Percentiles rank a stretch among this genome's conserved stretches.
These are phyloP conservation scores for Boletellus ananiceps DNA, from an alignment of 768 basidiomycete species.

Conservation along the genomic window DNA sequence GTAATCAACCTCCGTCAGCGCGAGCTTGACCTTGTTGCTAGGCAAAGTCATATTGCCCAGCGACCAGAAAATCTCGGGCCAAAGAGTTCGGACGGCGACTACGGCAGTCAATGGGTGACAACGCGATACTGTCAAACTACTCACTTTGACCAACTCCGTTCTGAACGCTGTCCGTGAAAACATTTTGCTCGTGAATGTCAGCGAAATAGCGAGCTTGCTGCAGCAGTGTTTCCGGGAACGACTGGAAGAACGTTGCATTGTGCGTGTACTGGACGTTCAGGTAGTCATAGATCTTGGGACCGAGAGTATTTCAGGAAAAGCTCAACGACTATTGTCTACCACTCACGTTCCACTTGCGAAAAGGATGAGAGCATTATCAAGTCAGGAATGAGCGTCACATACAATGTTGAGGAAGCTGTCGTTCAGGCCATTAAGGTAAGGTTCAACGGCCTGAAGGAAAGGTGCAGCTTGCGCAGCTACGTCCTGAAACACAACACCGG, in stretches of 20 bases:
- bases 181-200: conserved; percentile 68
- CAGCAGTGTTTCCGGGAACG: conserved; percentile 64
- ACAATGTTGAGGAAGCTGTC: conserved; percentile 64
- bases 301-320: not conserved
- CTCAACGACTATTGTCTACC: not conserved
- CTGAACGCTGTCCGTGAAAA: conserved; percentile 61
- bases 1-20: conserved; percentile 75
- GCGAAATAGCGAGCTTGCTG: conserved; percentile 71
- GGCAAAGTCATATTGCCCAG: conserved; percentile 74
- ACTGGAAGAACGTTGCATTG: conserved; percentile 72
- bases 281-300: conserved; percentile 64
- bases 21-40: conserved; percentile 70
- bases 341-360: conserved; percentile 68
- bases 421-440: conserved; percentile 64
- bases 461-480: conserved; percentile 50
- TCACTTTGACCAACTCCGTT: conserved; percentile 70
- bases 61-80: conserved; percentile 65
- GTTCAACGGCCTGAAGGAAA: conserved; percentile 62
- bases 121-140: conserved; percentile 24
- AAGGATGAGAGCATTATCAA: conserved; percentile 7
- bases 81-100: conserved; percentile 79
- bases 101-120: not conserved
- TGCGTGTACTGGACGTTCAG: conserved; percentile 72
- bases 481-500: conserved; percentile 46
- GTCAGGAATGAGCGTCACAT: conserved; percentile 25